Base-by-base conservation (phyloP, 352 stramenopile genomes). In the Globisporangium spiculum region DNA sequence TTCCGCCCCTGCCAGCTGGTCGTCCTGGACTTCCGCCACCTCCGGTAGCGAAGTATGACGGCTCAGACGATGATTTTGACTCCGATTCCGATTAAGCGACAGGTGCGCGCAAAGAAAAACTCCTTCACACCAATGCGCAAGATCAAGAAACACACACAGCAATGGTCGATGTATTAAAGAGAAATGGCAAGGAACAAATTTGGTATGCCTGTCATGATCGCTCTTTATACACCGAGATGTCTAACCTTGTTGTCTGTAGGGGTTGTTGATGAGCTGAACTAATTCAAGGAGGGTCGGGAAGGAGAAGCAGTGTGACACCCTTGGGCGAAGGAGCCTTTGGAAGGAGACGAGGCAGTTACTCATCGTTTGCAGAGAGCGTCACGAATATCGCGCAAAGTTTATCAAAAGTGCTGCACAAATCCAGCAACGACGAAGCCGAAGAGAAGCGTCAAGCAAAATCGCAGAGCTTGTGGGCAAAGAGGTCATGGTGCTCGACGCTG, bases 401-500 rank as follows among this genome's bases (percentile, higher is more conserved):
- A 3, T 30, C n/a, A 8, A 68, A 68, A 44, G 38, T 86, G n/a
- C 66, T 86, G 26, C 76, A 86, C 20, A 85, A 84, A 50, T 53
- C 70, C 16, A 67, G 69, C 3, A 56, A 68, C 4, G 75, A 78
- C 24, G 70, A 75, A 9, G 32, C 77, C 5, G 72, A 89, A 52
- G 75, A 86, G 32, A 65, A 71, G 7, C 68, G 75, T 2, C 70
- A 78, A 60, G 75, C 77, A 0, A 76, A 81, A 57, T 89, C 1
- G 75, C 81, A 5, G 81, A 87, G 27, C 74, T 89, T 2, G 74
- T 89, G 55, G 74, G 86, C 65, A 85, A 79, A 30, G 81, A 89
- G 24, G 79, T 87, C 32, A 83, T 89, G 73, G 75, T 89, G 22
- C 62, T 89, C 14, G 87, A 89, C 67, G 75, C 82, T 1, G 77